Percentiles rank a stretch among this genome's conserved stretches.
phyloP scores from a whole-genome alignment of 352 stramenopile genomes.

The Globisporangium acanthophoron region DNA sequence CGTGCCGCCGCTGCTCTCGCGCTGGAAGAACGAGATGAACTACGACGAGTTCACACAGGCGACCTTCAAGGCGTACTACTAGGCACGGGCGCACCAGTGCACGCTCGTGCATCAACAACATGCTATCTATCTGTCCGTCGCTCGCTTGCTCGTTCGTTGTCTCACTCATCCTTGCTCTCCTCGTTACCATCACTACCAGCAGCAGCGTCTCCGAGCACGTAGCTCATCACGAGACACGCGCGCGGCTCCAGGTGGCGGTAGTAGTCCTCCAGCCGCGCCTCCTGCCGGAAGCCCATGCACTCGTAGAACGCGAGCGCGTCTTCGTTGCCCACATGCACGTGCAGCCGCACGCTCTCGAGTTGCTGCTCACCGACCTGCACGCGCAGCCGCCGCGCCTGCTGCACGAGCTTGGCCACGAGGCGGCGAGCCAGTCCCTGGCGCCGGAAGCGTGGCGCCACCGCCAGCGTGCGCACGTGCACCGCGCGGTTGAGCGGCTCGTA shows the following conservation, averaged over 20 bases:
- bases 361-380: neutral
- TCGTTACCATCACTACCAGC: neutral
- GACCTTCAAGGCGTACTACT: conserved; percentile 91
- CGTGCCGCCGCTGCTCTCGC: conserved; percentile 76
- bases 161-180: neutral
- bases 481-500: conserved; percentile 20
- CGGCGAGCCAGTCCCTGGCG: conserved; percentile 31
- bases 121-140: conserved; percentile 1
- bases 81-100: no score
- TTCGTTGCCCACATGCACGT: conserved; percentile 58
- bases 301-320: conserved; percentile 62
- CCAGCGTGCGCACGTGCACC: conserved; percentile 44
- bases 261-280: conserved; percentile 46
- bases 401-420: conserved; percentile 35
- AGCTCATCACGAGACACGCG: conserved; percentile 48
- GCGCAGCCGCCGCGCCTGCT: conserved; percentile 8
- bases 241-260: conserved; percentile 55
- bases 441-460: conserved; percentile 23
- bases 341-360: conserved; percentile 30
- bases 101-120: neutral
- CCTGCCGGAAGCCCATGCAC: conserved; percentile 38
- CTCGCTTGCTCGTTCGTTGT: neutral
- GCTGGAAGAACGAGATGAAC: conserved; percentile 85
- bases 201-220: conserved; percentile 10
- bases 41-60: conserved; percentile 91